phyloP scores from a whole-genome alignment of 148 eudicot species.

The Heliosperma pusillum region DNA sequence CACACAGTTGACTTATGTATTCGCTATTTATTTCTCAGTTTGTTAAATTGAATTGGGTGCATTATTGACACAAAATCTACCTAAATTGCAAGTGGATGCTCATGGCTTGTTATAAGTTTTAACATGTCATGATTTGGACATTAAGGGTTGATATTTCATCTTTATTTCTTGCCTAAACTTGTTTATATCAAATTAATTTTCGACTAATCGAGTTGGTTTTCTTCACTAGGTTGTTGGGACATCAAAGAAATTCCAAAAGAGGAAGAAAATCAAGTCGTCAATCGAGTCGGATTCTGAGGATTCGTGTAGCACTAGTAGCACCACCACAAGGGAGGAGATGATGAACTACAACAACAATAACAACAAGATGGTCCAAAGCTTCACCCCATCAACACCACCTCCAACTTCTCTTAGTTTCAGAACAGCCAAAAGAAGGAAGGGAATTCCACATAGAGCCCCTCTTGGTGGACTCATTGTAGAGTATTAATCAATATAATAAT shows the following conservation, averaged over 20 bases:
- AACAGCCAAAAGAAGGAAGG: slow-evolving; percentile 80
- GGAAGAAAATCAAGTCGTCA: slow-evolving; percentile 18
- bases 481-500: slow-evolving; percentile 23
- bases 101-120: background rate
- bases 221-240: slow-evolving; percentile 69
- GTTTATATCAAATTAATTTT: background rate
- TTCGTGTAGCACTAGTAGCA: slow-evolving; percentile 56
- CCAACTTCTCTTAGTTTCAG: slow-evolving; percentile 51
- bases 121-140: background rate
- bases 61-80: slow-evolving; percentile 6
- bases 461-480: slow-evolving; percentile 51
- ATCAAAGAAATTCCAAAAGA: slow-evolving; percentile 51
- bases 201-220: background rate
- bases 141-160: background rate
- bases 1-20: slow-evolving; percentile 7
- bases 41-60: slow-evolving; percentile 6
- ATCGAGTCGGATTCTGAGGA: slow-evolving; percentile 55
- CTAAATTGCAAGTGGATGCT: slow-evolving; percentile 2
- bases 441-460: slow-evolving; percentile 97
- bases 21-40: background rate
- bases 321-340: slow-evolving; percentile 26
- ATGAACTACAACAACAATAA: slow-evolving; percentile 25
- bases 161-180: background rate
- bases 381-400: slow-evolving; percentile 79
- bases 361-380: slow-evolving; percentile 45